Percentiles rank a stretch among this genome's conserved stretches.
Conservation (phyloP, 2,329 filamentous ascomycete species). For the Colletotrichum lupini region DNA sequence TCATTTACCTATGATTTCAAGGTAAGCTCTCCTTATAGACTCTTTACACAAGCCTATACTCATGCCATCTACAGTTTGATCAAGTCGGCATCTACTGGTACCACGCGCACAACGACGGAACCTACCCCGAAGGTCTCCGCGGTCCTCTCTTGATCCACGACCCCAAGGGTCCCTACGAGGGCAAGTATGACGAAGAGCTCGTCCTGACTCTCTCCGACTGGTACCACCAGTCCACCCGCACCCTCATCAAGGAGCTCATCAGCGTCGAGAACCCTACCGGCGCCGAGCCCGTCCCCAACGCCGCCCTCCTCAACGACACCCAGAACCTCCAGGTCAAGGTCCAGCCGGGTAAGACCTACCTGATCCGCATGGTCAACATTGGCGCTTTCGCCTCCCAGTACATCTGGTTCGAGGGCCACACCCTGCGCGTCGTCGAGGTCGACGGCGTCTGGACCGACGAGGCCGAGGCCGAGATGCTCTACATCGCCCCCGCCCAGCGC, state of each 20-base stretch:
- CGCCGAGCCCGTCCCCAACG: conserved; percentile 64
- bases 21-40: conserved; percentile 45
- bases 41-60: not conserved
- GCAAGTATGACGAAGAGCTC: conserved; percentile 64
- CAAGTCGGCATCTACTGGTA: conserved; percentile 64
- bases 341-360: conserved; percentile 61
- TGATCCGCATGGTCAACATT: conserved; percentile 64
- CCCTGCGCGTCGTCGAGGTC: conserved; percentile 60
- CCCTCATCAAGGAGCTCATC: conserved; percentile 58
- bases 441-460: conserved; percentile 62
- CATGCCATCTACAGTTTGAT: conserved; percentile 27
- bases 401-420: conserved; percentile 57
- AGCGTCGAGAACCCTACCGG: conserved; percentile 60
- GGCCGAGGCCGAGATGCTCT: conserved; percentile 54
- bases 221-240: conserved; percentile 68
- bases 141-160: conserved; percentile 67
- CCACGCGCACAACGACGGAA: conserved; percentile 57
- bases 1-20: conserved; percentile 68
- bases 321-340: conserved; percentile 55
- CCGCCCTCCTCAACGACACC: conserved; percentile 64
- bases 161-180: conserved; percentile 57
- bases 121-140: conserved; percentile 70
- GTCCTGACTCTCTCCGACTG: conserved; percentile 69
- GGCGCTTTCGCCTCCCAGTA: conserved; percentile 62
- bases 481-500: conserved; percentile 61